Evolutionary conservation across 352 stramenopile species (phyloP), one percentile per base, ranked within the genome.

Genomic region (Globisporangium apiculatum): DNA sequence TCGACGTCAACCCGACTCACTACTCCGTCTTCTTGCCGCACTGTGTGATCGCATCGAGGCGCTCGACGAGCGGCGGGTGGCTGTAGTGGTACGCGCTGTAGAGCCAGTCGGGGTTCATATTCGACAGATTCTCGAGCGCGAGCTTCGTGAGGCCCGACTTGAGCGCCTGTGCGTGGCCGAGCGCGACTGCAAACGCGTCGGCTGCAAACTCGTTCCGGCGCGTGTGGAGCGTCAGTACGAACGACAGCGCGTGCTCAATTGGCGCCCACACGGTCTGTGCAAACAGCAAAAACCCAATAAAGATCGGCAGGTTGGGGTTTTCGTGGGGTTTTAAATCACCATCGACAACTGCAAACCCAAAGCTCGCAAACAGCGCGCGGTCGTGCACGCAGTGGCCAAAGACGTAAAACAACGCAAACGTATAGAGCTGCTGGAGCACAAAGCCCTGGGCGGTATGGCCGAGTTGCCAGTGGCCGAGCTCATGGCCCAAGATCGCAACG

Each of bases 51-150:
- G 94, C 95, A 47, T 82, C 87, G 7, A 99, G 77, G 12, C 97
- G 85, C 69, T 99, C 94, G 4, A 99, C 83, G 40, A 99, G 75
- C 46, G 96, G 94, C 40, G 97, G 97, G 72, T 99, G 97, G 65
- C 80, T 97, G 77, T 99, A 98, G 79, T 99, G 96, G 68, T 98
- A 98, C 11, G 86, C 90, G 40, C 83, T 96, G 76, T 98, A 99
- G 64, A 94, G 86, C 56, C 54, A 62, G 74, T 99, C 96, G 43
- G 93, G 89, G 68, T 97, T 97, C 91, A 99, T 98, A 66, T 98
- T 98, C 64, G 86, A 87, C 31, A 99, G 73, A 69, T 99, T 99
- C 69, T 99, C 95, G 56, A 99, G 83, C 69, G 92, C 86, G 51
- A 99, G 96, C 79, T 99, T 99, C 49, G 90, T 95, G 43, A 99